phyloP scores from a whole-genome alignment of 805 yeast genomes.

The Yarrowia hollandica region DNA sequence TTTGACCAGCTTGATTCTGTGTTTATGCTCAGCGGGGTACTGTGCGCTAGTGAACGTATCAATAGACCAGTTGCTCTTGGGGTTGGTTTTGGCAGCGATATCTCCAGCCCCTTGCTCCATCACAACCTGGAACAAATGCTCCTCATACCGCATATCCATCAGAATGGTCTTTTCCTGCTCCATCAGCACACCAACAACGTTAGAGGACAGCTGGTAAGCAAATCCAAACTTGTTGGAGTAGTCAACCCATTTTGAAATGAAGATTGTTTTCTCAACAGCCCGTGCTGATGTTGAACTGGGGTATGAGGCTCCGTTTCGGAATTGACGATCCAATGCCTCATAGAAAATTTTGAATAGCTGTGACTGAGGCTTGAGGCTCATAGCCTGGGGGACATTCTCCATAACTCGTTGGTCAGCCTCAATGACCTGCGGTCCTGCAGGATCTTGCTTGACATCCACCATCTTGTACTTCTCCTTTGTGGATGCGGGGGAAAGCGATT shows the following conservation, averaged over 20 bases:
- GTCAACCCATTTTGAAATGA: constrained; percentile 96
- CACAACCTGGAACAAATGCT: constrained; percentile 32
- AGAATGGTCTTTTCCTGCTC: constrained; percentile 82
- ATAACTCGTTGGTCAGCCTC: constrained; percentile 20
- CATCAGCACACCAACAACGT: constrained; percentile 86
- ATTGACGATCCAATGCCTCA: constrained; percentile 6
- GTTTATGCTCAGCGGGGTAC: constrained; percentile 42
- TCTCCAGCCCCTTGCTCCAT: constrained; percentile 49
- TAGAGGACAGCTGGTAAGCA: constrained; percentile 86
- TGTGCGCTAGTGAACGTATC: background rate
- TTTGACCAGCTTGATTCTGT: constrained; percentile 74
- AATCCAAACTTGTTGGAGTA: constrained; percentile 94
- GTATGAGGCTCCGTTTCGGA: constrained; percentile 1
- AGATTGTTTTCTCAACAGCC: constrained; percentile 33
- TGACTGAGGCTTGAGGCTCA: background rate
- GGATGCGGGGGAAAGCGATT: constrained; percentile 88
- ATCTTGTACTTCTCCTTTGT: constrained; percentile 78
- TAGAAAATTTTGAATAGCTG: constrained; percentile 4
- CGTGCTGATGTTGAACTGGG: background rate
- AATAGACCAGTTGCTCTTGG: constrained; percentile 19
- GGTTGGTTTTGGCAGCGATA: background rate
- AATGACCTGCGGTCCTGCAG: background rate
- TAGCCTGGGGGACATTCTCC: constrained; percentile 13
- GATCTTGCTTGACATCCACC: constrained; percentile 36
- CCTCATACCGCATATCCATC: constrained; percentile 48